Base-by-base conservation (phyloP, 2,329 filamentous ascomycete species). In the Leptographium flavum region DNA sequence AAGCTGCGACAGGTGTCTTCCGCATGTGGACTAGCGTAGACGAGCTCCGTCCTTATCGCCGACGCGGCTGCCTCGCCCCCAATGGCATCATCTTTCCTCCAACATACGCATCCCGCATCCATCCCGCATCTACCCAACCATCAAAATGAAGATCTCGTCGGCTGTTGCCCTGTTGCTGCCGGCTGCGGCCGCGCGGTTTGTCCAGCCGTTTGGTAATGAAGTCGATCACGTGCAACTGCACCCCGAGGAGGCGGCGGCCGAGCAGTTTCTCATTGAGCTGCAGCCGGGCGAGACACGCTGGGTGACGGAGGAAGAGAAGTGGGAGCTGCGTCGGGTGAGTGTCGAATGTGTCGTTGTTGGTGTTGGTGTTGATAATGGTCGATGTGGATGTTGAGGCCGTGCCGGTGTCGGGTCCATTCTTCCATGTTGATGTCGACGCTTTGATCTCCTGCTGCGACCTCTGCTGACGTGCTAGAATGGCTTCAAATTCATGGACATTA, bases 261-360 rank as follows among this genome's bases (percentile, higher is more conserved):
- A 81, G 55, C 70, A 70, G 54, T 92, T 74, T 61, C 71, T 94
- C 39, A 79, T 98, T 51, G 88, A 96, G 67, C 71, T 92, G 23
- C 74, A 76, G n/a, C 87, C 87, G 4, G 87, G 84, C 46, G 73
- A 90, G 59, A 88, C 81, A 22, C 69, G 74, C 70, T 92, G 85
- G 83, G 81, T 95, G 28, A 93, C 86, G 0, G 90, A 96, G 57
- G 85, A 94, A 31, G 80, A 95, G 67, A 98, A 96, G 65, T 95
- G 90, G 87, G 79, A 81, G 62, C 67, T 96, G 52, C 81, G 83
- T 57, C 73, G 87, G 54, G 87, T 93, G 73, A 47, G 76, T 45
- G 14, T 22, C 23, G 13, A 21, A 22, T 28, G 3, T 30, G 19
- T 19, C 8, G n/a, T 7, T 42, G 6, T 17, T 19, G 10, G 30